Conservation (phyloP, 305 asterid genomes). For the Fraxinus angustifolia region DNA sequence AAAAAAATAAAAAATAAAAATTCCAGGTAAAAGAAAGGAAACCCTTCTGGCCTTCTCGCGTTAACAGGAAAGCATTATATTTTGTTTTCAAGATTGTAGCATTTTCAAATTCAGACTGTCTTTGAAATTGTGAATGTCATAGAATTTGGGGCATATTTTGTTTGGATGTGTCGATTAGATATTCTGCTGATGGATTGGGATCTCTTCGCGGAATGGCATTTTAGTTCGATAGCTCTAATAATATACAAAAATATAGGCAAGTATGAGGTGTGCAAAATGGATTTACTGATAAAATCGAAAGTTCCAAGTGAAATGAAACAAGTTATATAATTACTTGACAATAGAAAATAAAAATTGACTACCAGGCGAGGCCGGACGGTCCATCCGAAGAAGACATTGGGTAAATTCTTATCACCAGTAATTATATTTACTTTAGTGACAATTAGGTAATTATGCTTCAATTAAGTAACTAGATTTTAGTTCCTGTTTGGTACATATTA, state of each 20-base stretch:
- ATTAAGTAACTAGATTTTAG: no score
- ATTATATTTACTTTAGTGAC: no score
- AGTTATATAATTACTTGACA: no score
- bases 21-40: background rate
- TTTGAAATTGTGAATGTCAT: background rate
- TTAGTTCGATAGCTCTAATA: background rate
- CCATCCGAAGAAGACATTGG: no score
- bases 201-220: background rate
- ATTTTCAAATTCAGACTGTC: background rate
- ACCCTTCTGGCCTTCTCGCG: background rate
- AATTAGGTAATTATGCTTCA: no score
- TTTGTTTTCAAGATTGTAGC: background rate
- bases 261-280: background rate
- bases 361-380: background rate
- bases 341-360: no score
- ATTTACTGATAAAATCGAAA: no score
- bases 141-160: background rate
- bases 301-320: no score
- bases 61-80: background rate
- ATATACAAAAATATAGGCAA: background rate
- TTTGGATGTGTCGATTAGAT: conserved; percentile 3
- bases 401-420: no score
- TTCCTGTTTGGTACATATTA: no score
- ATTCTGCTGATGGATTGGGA: conserved; percentile 4
- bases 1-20: no score